phyloP scores from a whole-genome alignment of 1,139 yeast species.

The Candida tropicalis region DNA sequence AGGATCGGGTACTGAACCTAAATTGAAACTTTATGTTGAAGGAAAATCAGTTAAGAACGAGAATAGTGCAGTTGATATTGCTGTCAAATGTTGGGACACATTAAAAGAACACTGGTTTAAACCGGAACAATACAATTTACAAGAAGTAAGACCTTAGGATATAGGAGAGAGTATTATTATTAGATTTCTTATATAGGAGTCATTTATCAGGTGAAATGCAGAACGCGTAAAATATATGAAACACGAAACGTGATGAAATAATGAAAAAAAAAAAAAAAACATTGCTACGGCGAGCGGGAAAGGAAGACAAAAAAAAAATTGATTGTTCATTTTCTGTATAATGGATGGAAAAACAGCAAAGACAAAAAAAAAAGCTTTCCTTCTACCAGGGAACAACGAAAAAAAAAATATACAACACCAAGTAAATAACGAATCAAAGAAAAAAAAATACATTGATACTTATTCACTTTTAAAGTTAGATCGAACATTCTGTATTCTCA shows the following conservation, averaged over 20 bases:
- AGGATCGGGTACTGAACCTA: constrained; percentile 97
- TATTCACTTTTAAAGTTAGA: no score
- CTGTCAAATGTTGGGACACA: constrained; percentile 68
- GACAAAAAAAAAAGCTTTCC: constrained; percentile 1
- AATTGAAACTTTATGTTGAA: constrained; percentile 88
- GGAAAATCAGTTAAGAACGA: constrained; percentile 54
- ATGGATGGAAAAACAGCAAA: background rate
- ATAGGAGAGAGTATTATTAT: no score
- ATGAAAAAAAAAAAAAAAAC: background rate
- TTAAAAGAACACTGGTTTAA: constrained; percentile 61
- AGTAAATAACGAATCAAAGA: no score
- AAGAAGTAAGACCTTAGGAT: constrained; percentile 32
- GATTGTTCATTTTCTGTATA: background rate
- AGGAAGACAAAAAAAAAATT: background rate
- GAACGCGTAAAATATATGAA: background rate
- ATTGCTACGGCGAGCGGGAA: background rate
- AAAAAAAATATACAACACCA: constrained; percentile 1
- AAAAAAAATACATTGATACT: no score
- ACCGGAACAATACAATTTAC: constrained; percentile 46
- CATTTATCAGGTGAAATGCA: no score
- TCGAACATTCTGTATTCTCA: no score
- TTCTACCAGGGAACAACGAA: constrained; percentile 1
- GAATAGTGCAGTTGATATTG: constrained; percentile 49
- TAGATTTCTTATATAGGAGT: no score
- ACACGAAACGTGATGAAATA: background rate